Conservation (phyloP, 2,329 filamentous ascomycete species). For the Sporothrix protearum region DNA sequence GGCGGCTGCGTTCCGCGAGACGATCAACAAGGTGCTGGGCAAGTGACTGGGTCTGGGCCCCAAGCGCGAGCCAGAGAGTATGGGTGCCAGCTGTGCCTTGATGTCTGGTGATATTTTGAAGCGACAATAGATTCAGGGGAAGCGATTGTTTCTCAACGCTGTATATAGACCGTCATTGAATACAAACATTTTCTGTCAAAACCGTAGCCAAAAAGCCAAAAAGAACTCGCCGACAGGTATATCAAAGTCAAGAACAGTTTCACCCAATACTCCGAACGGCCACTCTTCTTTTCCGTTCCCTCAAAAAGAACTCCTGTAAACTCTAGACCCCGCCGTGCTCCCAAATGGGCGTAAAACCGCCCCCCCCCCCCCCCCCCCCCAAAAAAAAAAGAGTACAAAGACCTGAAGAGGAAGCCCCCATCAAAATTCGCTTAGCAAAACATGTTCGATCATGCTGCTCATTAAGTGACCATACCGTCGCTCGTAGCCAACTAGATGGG, state of each 20-base stretch:
- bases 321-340: neutral
- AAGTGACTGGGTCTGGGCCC: neutral
- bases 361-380: no score
- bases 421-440: no score
- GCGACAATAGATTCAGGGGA: neutral
- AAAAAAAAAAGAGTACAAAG: neutral
- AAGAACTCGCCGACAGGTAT: neutral
- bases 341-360: neutral
- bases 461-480: neutral
- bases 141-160: neutral
- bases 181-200: neutral
- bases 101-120: neutral
- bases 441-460: neutral
- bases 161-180: neutral
- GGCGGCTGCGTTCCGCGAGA: conserved; percentile 61
- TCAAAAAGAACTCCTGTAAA: neutral
- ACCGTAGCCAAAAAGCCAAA: neutral
- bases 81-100: neutral
- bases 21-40: conserved; percentile 34
- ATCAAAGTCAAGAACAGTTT: neutral
- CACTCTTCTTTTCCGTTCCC: neutral
- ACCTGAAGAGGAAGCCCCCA: no score
- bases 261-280: neutral
- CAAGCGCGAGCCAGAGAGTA: neutral
- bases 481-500: neutral